phyloP scores from a whole-genome alignment of 768 basidiomycete species.

The Auriscalpium orientale region DNA sequence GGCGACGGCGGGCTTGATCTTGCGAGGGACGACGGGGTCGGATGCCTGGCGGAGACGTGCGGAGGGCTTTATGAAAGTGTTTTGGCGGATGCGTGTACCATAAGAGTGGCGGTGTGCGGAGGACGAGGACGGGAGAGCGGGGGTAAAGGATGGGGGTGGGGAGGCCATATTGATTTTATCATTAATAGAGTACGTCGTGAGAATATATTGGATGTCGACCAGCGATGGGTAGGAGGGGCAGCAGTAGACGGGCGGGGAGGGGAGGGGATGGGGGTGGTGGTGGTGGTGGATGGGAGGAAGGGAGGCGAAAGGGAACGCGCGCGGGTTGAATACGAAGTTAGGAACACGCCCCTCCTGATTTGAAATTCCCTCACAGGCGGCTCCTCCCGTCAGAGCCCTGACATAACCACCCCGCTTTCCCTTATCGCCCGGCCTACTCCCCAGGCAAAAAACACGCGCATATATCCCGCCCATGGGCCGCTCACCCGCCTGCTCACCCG shows the following conservation, averaged over 20 bases:
- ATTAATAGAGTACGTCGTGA: conserved; percentile 19
- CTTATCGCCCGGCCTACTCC: background rate
- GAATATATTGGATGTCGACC: conserved; percentile 20
- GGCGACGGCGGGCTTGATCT: conserved; percentile 26
- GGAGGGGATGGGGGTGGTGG: conserved; percentile 24
- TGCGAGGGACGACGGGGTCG: conserved; percentile 24
- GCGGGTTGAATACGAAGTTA: conserved; percentile 8
- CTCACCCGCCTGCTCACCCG: background rate
- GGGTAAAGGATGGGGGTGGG: conserved; percentile 14
- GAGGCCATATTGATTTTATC: conserved; percentile 23
- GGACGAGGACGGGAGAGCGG: conserved; percentile 7
- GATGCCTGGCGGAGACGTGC: conserved; percentile 41
- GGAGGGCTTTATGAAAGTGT: conserved; percentile 44
- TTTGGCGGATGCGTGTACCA: conserved; percentile 48
- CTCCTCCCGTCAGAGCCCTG: background rate
- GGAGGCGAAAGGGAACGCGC: conserved; percentile 6
- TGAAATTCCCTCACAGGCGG: background rate
- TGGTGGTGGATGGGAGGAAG: conserved; percentile 22
- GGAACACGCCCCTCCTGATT: conserved; percentile 5
- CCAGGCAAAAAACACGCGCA: background rate
- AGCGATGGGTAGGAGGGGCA: conserved; percentile 21
- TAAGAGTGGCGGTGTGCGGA: conserved; percentile 36
- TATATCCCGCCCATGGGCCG: background rate
- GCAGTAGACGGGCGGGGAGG: conserved; percentile 17
- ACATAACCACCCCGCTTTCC: background rate